phyloP scores from a whole-genome alignment of 2,329 filamentous ascomycete genomes.

The Dactylella cylindrospora region DNA sequence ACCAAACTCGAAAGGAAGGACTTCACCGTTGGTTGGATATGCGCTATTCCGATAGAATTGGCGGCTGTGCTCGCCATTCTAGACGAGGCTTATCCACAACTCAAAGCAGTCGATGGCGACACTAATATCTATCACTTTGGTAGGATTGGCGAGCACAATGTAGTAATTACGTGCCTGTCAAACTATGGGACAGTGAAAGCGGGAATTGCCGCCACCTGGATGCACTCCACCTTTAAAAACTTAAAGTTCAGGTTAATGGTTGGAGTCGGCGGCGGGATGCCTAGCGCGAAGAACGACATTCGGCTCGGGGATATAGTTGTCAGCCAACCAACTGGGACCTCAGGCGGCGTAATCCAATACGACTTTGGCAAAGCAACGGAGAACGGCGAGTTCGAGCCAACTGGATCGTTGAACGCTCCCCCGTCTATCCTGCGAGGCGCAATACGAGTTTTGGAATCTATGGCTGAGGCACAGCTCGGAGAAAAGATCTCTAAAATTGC shows the following conservation, averaged over 20 bases:
- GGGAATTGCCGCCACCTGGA: constrained; percentile 1
- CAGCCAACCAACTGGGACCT: constrained; percentile 1
- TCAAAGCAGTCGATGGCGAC: background rate
- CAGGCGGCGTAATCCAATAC: background rate
- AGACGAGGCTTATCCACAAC: constrained; percentile 5
- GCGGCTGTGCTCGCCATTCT: constrained; percentile 23
- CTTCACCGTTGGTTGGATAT: constrained; percentile 13
- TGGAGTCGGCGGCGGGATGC: constrained; percentile 3
- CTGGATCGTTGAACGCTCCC: constrained; percentile 6
- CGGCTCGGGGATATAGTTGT: constrained; percentile 19
- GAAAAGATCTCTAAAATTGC: constrained; percentile 1
- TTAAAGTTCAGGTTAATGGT: constrained; percentile 8
- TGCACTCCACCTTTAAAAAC: background rate
- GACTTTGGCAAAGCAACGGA: background rate
- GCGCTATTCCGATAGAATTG: constrained; percentile 9
- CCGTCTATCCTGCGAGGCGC: constrained; percentile 1
- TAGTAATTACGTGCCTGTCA: constrained; percentile 10
- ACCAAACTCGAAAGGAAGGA: constrained; percentile 2
- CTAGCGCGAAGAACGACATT: constrained; percentile 9
- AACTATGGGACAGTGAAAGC: background rate
- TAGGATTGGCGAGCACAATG: constrained; percentile 11
- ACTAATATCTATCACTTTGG: constrained; percentile 9
- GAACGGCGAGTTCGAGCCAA: background rate
- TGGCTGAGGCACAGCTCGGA: constrained; percentile 3
- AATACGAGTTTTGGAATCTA: background rate